A percentile compares a stretch with the other conserved stretches of the same genome.
Evolutionary conservation across 768 basidiomycete genomes (phyloP).

Genomic region (Leccinellum luteum): DNA sequence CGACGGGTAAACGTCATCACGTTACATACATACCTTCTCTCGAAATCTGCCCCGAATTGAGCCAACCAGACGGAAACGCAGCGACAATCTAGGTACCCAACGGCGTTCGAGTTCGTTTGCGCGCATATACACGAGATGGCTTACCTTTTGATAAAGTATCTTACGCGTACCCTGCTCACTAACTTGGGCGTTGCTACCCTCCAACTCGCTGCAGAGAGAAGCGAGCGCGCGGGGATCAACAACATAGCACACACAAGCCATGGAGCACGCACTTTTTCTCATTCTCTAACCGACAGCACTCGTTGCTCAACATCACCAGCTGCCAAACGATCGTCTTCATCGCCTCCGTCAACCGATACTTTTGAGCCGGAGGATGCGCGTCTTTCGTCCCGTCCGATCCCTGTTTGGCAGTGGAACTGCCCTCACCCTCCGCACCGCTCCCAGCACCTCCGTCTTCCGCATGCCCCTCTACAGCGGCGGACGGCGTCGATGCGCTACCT

Average conservation of each 20-base stretch:
- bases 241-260: background rate
- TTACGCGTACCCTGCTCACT: conserved; percentile 83
- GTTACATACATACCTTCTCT: conserved; percentile 62
- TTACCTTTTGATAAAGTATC: conserved; percentile 73
- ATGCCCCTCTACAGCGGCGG: conserved; percentile 18
- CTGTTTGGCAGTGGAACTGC: conserved; percentile 18
- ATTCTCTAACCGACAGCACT: conserved; percentile 67
- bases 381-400: conserved; percentile 32
- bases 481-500: conserved; percentile 32
- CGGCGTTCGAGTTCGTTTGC: background rate
- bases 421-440: conserved; percentile 28
- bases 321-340: conserved; percentile 84
- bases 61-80: conserved; percentile 83
- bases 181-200: conserved; percentile 66
- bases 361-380: conserved; percentile 67
- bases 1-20: background rate
- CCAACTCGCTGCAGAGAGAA: conserved; percentile 47
- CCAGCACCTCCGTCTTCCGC: conserved; percentile 33
- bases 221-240: background rate
- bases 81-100: conserved; percentile 54
- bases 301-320: conserved; percentile 77
- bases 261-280: conserved; percentile 53
- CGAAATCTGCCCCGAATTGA: conserved; percentile 82
- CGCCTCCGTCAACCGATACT: conserved; percentile 73
- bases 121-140: conserved; percentile 2